Evolutionary conservation across 805 yeast genomes (phyloP), one percentile per base, ranked within the genome.

Genomic region (Candida adriatica): DNA sequence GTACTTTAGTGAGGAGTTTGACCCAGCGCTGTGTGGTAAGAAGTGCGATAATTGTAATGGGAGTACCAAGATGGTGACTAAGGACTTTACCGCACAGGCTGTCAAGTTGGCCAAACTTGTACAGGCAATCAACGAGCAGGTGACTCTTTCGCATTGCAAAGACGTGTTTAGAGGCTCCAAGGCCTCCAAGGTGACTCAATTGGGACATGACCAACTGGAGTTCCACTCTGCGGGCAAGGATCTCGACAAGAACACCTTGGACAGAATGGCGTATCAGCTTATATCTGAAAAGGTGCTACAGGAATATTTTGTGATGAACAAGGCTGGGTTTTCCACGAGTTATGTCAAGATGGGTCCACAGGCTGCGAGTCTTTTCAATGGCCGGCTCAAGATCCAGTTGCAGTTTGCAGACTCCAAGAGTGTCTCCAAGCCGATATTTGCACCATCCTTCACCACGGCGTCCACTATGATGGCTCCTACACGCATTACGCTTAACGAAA

Each of bases 1-100:
- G 31, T 92, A 88, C 51, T 92, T 92, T 60, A 84, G 85, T 56
- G 98, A 92, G 52, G 61, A 59, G 6, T 88, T 90, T 51, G 73
- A 83, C 38, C 65, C 80, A 8, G 60, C 55, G 15, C 59, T 67
- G 13, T 92, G 98, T 53, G 55, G 62, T 10, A 72, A 73, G 37
- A 70, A 75, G 40, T 92, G 98, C 63, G 98, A 92, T 58, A 87
- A 87, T 51, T 90, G 98, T 62, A 19, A 68, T 30, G 61, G 59
- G 9, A 54, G 53, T 16, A 53, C 63, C 7, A 60, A 59, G 15
- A 62, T 68, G 13, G 68, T 70, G 18, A 68, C 63, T 27, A 67
- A 70, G 38, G 94, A 90, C 59, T 77, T 86, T 22, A 83, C 95
- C 0, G 61, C 53, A 0, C 61, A 68, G 30, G 79, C 95, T 1